Base-by-base conservation (phyloP, 768 basidiomycete species). In the Pholiota microspora region DNA sequence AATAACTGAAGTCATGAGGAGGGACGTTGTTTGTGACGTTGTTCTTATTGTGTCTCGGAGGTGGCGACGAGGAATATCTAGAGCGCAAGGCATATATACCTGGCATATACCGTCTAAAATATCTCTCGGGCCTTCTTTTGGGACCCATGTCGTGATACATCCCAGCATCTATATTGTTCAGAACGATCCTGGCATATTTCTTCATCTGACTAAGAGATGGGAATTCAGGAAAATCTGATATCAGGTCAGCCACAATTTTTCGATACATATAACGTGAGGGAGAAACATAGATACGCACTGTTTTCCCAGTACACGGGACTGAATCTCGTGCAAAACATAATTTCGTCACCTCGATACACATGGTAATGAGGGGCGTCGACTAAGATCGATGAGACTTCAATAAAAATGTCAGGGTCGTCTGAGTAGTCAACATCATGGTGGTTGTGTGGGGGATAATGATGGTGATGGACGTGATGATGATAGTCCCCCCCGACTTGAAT, bases 311-410 rank as follows among this genome's bases (percentile, higher is more conserved):
- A 42, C 7, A 42, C 12, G 9, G 40, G 40, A 21, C 46, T 48
- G 15, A 48, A 48, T 32, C 2, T 29, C 13, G 46, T 48, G 46
- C 46, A 48, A 24, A 48, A 48, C 46, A 48, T 23, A 18, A 48
- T 31, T 18, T 48, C 46, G 2, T 13, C 29, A 8, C 46, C 46
- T 21, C 32, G 28, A 32, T 18, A 48, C 10, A 48, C 46, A 15
- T 48, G 46, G 12, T 48, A 48, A 24, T 48, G 46, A 31, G 46
- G 27, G 7, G 1, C 23, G 6, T 1, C 0, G 15, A 29, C 4
- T 10, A 21, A 28, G 16, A 9, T 1, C 4, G 40, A 18, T 23
- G 40, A 42, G 21, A 2, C 3, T 16, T 42, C 40, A 4, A 42
- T 42, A 1, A 0, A 3, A 21, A 23, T 4, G 23, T 42, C 40